Evolutionary conservation across 805 yeast genomes (phyloP), one percentile per base, ranked within the genome.

Genomic region (Yamadazyma sp.): DNA sequence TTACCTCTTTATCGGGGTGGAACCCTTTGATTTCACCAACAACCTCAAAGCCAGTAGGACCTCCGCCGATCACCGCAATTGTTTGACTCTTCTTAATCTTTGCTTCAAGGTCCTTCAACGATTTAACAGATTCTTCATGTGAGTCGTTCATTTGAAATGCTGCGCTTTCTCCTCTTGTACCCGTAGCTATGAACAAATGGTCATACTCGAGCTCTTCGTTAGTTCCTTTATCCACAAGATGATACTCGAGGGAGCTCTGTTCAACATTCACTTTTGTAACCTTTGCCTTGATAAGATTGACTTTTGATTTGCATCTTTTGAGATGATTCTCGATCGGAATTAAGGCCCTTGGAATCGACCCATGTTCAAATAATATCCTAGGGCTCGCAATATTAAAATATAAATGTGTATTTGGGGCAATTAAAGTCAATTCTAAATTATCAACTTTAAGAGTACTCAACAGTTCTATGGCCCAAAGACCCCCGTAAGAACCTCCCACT

Each of bases 31-130:
- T 46, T 37, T 67, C 73, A 6, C 67, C 68, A 5, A 67, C 60
- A 9, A 52, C 33, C 41, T 67, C 71, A 11, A 64, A 67, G 4
- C 68, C 70, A 9, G 68, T 58, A 15, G 57, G 42, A 11, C 68
- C 69, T 16, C 63, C 70, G 3, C 70, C 73, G 14, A 67, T 31
- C 5, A 67, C 46, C 2, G 67, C 70, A 15, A 67, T 55, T 9
- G 48, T 36, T 17, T 49, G 43, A 11, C 67, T 59, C 2, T 32
- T 7, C 32, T 48, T 47, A 18, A 62, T 40, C 20, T 44, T 29
- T 8, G 32, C 16, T 22, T 43, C 27, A 13, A 58, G 43, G 3
- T 17, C 29, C 12, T 15, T 45, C 29, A 34, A 48, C 30, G 21
- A 59, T 25, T 6, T 49, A 48, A 5, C 55, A 38, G 10, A 41